Base-by-base conservation (phyloP, 371 early-diverging fungal species). In the Saksenaea oblongispora region DNA sequence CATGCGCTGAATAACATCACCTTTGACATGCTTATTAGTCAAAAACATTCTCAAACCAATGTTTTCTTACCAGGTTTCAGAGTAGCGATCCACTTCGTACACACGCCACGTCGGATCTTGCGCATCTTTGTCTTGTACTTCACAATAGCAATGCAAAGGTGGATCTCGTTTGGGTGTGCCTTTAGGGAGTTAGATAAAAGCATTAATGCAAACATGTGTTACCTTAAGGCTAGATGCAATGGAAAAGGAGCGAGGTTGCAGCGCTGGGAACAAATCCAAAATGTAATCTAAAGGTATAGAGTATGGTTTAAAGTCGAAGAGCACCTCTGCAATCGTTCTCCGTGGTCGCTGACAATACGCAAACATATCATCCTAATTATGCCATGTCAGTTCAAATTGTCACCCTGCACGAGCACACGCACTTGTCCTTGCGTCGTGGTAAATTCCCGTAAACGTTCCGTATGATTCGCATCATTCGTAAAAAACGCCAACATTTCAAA, bases 401-500 rank as follows among this genome's bases (percentile, higher is more conserved):
- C 9, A 15, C 47, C 7, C 35, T 44, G 11, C 2, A 58, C 31
- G 37, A 15, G 58, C n/a, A 44, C 13, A 35, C 61, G 7, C 71
- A 87, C 87, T 73, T 91, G 92, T 4, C 97, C 98, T 57, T 84
- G 89, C 0, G 94, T 74, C 0, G 88, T 80, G 2, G 89, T 72
- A 61, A 96, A 93, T 60, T 95, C 94, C 24, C 82, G 75, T 44
- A 97, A 77, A 68, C 93, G 89, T 36, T 94, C 95, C 1, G 82
- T 86, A 28, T 94, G 93, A 42, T 86, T 70, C 24, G 81, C 80
- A 64, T 92, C 87, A 8, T 71, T 59, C 0, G 93, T 87, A 67
- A 98, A 96, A 67, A 89, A 89, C 14, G 89, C 69, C 26, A 95
- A 74, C 65, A 94, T 84, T 65, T 94, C 91, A 69, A 97, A 95